Conservation (phyloP, 768 basidiomycete genomes). For the Sporobolomyces pararoseus region DNA sequence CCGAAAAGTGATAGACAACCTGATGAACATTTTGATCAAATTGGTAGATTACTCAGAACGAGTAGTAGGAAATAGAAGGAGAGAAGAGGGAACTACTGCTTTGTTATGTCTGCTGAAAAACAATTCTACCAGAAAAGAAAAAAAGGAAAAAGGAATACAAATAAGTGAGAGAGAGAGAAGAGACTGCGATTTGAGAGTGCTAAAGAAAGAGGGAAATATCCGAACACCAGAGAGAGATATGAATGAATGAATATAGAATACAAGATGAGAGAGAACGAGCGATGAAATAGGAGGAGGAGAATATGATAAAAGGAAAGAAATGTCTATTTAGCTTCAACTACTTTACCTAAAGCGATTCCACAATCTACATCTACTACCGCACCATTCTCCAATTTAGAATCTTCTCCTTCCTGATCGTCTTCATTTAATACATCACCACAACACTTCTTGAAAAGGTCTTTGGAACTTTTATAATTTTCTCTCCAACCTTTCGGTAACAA, state of each 20-base stretch:
- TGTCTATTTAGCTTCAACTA: neutral
- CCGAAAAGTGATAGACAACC: conserved; percentile 35
- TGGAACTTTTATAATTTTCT: conserved; percentile 1
- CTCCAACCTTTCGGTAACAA: conserved; percentile 60
- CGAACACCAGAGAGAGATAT: too few species aligned
- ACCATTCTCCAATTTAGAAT: neutral
- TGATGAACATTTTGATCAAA: conserved; percentile 28
- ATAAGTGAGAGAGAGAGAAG: neutral
- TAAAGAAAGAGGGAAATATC: neutral
- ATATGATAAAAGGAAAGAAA: neutral
- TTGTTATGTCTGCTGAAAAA: too few species aligned
- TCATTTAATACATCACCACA: conserved; percentile 13
- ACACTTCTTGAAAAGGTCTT: conserved; percentile 8
- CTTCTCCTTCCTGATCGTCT: neutral
- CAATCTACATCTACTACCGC: conserved; percentile 16
- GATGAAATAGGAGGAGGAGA: neutral
- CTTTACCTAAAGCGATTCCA: conserved; percentile 5
- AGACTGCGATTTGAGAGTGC: too few species aligned
- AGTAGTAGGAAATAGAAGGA: neutral
- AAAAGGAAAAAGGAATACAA: neutral
- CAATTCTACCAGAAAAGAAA: too few species aligned
- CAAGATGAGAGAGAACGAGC: too few species aligned
- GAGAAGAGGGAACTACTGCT: too few species aligned
- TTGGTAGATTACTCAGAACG: conserved; percentile 10
- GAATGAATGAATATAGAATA: too few species aligned